phyloP scores from a whole-genome alignment of 2,329 filamentous ascomycete species.

The Cladosporium velox region DNA sequence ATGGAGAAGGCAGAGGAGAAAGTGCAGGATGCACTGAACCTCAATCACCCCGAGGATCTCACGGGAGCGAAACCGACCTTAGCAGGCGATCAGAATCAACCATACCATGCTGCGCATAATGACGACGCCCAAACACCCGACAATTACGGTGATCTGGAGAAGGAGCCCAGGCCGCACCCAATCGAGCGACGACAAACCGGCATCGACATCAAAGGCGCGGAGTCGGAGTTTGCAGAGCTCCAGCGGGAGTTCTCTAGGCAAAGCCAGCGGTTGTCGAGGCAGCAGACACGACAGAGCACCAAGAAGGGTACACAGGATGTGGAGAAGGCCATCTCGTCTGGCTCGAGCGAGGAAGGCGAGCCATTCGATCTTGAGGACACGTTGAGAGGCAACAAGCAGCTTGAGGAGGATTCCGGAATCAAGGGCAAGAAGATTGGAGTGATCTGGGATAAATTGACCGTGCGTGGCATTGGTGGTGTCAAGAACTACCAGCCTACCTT shows the following conservation, averaged over 20 bases:
- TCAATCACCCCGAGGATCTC: conserved; percentile 30
- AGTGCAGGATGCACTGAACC: conserved; percentile 30
- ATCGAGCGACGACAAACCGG: conserved; percentile 38
- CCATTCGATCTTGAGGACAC: conserved; percentile 75
- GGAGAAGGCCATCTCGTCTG: conserved; percentile 57
- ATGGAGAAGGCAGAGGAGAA: conserved; percentile 29
- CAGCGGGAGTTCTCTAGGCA: conserved; percentile 49
- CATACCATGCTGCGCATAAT: neutral
- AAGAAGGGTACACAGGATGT: conserved; percentile 53
- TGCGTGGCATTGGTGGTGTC: conserved; percentile 62
- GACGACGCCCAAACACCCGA: neutral
- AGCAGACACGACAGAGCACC: conserved; percentile 49
- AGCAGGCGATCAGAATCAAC: conserved; percentile 21
- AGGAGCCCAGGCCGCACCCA: conserved; percentile 4
- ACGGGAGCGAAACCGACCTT: conserved; percentile 26
- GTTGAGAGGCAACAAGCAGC: conserved; percentile 69
- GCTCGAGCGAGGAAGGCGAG: conserved; percentile 49
- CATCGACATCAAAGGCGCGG: conserved; percentile 66
- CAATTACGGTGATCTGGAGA: conserved; percentile 17
- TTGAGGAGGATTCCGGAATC: conserved; percentile 76
- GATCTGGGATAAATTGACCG: conserved; percentile 65
- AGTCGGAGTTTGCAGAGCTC: conserved; percentile 70
- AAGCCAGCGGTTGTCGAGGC: conserved; percentile 46
- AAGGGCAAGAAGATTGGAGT: conserved; percentile 69
- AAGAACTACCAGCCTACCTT: conserved; percentile 63